Percentiles rank a stretch among this genome's conserved stretches.
phyloP scores from a whole-genome alignment of 805 yeast species.

The Saccharomycopsis sp. region DNA sequence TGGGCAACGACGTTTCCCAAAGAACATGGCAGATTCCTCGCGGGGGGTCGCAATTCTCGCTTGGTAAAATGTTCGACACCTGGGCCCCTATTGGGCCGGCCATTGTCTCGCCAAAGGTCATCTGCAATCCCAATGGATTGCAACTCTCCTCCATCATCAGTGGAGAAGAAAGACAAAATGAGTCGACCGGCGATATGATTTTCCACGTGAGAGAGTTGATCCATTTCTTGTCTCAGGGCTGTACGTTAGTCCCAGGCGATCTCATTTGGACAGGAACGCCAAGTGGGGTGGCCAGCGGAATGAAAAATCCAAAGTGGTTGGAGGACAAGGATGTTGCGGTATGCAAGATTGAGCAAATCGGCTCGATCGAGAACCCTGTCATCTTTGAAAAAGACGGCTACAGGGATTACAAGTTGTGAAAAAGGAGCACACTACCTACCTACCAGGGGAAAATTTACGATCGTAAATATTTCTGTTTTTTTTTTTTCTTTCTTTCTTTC shows the following conservation, averaged over 20 bases:
- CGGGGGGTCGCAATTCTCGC: conserved; percentile 45
- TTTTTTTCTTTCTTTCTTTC: not conserved
- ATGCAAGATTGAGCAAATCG: conserved; percentile 35
- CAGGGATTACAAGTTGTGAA: conserved; percentile 10
- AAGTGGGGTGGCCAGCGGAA: conserved; percentile 44
- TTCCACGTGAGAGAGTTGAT: conserved; percentile 36
- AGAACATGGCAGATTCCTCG: conserved; percentile 47
- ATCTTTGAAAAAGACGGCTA: conserved; percentile 25
- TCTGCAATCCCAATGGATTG: conserved; percentile 31
- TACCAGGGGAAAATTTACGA: no score
- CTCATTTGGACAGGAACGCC: conserved; percentile 51
- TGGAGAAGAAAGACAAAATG: conserved; percentile 39
- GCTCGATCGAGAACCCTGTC: conserved; percentile 34
- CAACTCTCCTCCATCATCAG: conserved; percentile 35
- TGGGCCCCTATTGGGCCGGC: conserved; percentile 54
- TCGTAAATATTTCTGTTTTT: not conserved
- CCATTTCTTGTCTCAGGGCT: conserved; percentile 41
- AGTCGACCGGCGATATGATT: conserved; percentile 40
- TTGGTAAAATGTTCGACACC: conserved; percentile 46
- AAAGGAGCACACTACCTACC: no score
- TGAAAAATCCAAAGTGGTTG: conserved; percentile 32
- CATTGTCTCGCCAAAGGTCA: conserved; percentile 32
- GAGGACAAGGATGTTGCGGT: conserved; percentile 37
- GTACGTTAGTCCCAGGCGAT: conserved; percentile 46
- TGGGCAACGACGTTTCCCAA: conserved; percentile 49